Evolutionary conservation across 441 rosid species (phyloP), one percentile per base, ranked within the genome.

Genomic region (Corymbia calophylla): DNA sequence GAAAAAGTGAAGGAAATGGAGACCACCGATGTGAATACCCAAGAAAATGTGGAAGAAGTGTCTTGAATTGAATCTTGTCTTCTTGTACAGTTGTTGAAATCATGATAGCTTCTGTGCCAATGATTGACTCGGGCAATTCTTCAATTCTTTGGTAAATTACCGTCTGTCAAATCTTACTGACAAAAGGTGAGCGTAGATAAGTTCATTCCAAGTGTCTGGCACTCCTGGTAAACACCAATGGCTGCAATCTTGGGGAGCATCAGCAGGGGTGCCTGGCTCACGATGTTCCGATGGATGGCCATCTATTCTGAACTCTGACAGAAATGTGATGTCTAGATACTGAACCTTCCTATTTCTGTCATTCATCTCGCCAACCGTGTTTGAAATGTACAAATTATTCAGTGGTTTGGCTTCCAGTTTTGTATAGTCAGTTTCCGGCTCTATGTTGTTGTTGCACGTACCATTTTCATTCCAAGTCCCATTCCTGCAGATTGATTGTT

Each of bases 1-100:
- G 97, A 98, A 93, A 96, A 96, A 92, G 94, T 97, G 91, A 96
- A 95, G 93, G 95, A 97, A 94, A 91, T 95, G 93, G 93, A 97
- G 93, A 91, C 91, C 88, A 73, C 88, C 58, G 98, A 96, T 92
- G 88, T 86, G 17, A 96, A 95, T 90, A 88, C 95, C 51, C 93
- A 94, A 87, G 99, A 94, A 92, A 90, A 90, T 90, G 87, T 86
- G 21, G 93, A 93, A 86, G 95, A 93, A 88, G 87, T 88, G 90
- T 93, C 94, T 91, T 94, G 92, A 95, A 90, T 62, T 44, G 87
- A 82, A 89, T 87, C 86, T 66, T 68, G 87, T 54, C 25, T 87
- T 87, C 70, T 23, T 93, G 91, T 90, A 87, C 92, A 88, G 89
- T 32, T 88, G 48, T 66, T 51, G 88, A 66, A 68, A 87, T 49